Conservation (phyloP, 768 basidiomycete genomes). For the Panaeolus papilionaceus region DNA sequence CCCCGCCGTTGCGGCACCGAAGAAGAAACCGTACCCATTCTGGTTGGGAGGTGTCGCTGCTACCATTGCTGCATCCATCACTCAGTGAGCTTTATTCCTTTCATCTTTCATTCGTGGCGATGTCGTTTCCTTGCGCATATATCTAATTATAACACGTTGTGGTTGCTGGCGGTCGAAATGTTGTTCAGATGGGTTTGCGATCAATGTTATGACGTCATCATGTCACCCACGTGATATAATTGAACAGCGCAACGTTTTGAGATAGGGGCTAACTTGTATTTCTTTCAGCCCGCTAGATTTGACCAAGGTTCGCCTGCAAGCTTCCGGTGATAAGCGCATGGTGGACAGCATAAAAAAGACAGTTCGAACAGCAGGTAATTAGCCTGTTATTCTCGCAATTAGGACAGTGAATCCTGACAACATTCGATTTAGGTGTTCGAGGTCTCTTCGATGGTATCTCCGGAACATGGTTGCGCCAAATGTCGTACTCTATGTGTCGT, state of each 20-base stretch:
- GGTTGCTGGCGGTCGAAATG: slow-evolving; percentile 1
- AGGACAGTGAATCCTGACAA: not conserved
- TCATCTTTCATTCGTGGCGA: not conserved
- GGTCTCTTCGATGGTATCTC: slow-evolving; percentile 88
- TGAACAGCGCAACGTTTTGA: not conserved
- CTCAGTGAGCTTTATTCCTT: slow-evolving; percentile 60
- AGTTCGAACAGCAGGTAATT: slow-evolving; percentile 72
- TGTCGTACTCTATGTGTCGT: slow-evolving; percentile 88
- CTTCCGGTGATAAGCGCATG: slow-evolving; percentile 93
- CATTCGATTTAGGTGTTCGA: slow-evolving; percentile 55
- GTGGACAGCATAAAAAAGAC: slow-evolving; percentile 84
- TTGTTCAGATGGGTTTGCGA: not conserved
- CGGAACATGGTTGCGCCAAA: slow-evolving; percentile 90
- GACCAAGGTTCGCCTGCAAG: slow-evolving; percentile 91
- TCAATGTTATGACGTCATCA: not conserved
- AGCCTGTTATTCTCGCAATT: slow-evolving; percentile 39
- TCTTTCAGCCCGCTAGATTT: slow-evolving; percentile 75
- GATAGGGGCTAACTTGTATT: slow-evolving; percentile 9
- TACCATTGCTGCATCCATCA: slow-evolving; percentile 88
- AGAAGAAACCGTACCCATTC: slow-evolving; percentile 84
- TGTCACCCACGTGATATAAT: not conserved
- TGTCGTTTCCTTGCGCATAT: not conserved
- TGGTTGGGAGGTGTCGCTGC: slow-evolving; percentile 88
- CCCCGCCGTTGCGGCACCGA: slow-evolving; percentile 29
- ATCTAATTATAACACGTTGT: slow-evolving; percentile 9